Evolutionary conservation across 352 stramenopile genomes (phyloP).

Genomic region (Globisporangium irregulare): DNA sequence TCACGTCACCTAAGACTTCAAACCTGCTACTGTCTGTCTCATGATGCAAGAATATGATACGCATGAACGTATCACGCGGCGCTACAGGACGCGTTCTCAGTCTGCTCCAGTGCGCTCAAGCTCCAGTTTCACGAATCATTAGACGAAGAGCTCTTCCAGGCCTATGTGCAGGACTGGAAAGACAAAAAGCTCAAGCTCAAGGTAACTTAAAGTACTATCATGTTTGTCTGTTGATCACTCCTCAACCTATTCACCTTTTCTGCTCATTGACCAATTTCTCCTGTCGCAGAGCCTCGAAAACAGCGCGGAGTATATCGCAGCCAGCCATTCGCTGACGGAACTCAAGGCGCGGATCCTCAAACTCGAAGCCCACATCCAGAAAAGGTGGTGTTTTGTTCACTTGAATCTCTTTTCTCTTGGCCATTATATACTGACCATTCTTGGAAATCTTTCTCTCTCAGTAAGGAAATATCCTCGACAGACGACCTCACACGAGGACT

Average conservation of each 20-base stretch:
- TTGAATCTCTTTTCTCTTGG: not conserved
- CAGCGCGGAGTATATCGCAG: not conserved
- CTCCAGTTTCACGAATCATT: conserved; percentile 50
- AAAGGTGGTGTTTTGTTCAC: not conserved
- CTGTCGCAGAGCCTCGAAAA: not conserved
- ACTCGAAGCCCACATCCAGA: conserved; percentile 2
- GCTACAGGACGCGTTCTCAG: conserved; percentile 47
- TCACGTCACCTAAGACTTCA: not conserved
- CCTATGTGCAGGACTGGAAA: conserved; percentile 50
- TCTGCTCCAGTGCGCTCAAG: conserved; percentile 55
- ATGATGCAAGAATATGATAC: not conserved
- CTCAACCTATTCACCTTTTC: not conserved
- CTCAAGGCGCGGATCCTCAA: conserved; percentile 4
- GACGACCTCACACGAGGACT: conserved; percentile 7
- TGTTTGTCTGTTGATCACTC: too few relatives aligned
- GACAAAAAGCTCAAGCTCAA: conserved; percentile 24
- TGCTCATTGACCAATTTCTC: not conserved
- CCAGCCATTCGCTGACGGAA: not conserved
- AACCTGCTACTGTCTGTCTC: not conserved
- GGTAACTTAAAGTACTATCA: conserved; percentile 13
- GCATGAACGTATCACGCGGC: not conserved
- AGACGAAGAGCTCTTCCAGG: conserved; percentile 57
- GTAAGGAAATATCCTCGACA: conserved; percentile 5
- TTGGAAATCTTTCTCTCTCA: not conserved
- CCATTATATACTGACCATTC: not conserved